A percentile compares a stretch with the other conserved stretches of the same genome.
phyloP scores from a whole-genome alignment of 495 filamentous ascomycete species.

The Podospora pseudoanserina region DNA sequence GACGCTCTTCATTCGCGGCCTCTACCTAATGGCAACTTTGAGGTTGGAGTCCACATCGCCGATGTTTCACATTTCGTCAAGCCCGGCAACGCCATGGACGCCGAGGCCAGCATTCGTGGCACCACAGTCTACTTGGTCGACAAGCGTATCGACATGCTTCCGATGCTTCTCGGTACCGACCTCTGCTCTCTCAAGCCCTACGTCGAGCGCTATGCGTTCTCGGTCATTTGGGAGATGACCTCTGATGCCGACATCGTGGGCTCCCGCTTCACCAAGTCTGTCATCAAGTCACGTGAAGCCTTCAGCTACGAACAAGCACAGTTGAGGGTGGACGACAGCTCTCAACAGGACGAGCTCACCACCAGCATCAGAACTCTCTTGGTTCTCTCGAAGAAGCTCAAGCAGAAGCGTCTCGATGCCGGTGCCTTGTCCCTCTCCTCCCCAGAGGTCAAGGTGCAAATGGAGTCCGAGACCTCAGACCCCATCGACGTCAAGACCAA shows the following conservation, averaged over 20 bases:
- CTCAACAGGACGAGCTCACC: constrained; percentile 83
- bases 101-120: constrained; percentile 85
- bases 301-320: constrained; percentile 98
- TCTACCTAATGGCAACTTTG: constrained; percentile 88
- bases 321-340: constrained; percentile 81
- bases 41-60: constrained; percentile 98
- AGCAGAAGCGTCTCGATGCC: constrained; percentile 91
- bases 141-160: constrained; percentile 99
- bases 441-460: constrained; percentile 90
- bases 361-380: constrained; percentile 84
- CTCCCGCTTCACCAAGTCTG: constrained; percentile 86
- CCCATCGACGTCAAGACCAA: constrained; percentile 96
- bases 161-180: constrained; percentile 90
- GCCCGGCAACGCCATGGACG: constrained; percentile 95
- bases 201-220: constrained; percentile 96
- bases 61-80: constrained; percentile 98
- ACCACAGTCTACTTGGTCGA: constrained; percentile 98
- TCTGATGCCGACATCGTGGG: constrained; percentile 79
- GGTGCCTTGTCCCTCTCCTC: constrained; percentile 92
- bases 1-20: constrained; percentile 86
- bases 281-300: constrained; percentile 95
- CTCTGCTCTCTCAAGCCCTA: constrained; percentile 96
- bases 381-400: constrained; percentile 87
- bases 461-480: constrained; percentile 91
- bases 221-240: constrained; percentile 88